Conservation (phyloP, 129 eudicot genomes). For the Flaveria trinervia region DNA sequence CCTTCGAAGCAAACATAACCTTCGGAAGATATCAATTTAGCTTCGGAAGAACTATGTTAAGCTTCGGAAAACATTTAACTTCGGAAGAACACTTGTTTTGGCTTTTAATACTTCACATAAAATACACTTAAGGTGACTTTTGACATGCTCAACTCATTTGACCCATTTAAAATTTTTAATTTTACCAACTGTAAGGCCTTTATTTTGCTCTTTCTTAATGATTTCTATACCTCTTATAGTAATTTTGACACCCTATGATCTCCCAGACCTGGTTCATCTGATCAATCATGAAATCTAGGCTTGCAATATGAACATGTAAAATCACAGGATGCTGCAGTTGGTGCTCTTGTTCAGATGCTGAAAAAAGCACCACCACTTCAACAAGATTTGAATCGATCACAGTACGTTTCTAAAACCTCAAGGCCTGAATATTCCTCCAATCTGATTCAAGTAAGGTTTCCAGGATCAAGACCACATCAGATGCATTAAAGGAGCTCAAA, state of each 20-base stretch:
- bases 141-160: not conserved
- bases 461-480: constrained; percentile 60
- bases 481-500: constrained; percentile 87
- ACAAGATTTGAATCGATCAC: constrained; percentile 46
- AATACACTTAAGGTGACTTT: not conserved
- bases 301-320: constrained; percentile 45
- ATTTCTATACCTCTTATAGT: not conserved
- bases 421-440: constrained; percentile 30
- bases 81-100: too few species aligned
- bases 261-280: constrained; percentile 66
- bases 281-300: constrained; percentile 43
- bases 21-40: too few species aligned
- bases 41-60: too few species aligned
- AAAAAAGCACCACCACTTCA: constrained; percentile 85
- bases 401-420: constrained; percentile 28
- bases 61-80: too few species aligned
- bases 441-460: constrained; percentile 34
- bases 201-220: not conserved
- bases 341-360: constrained; percentile 79
- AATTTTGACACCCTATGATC: constrained; percentile 15
- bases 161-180: not conserved
- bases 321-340: constrained; percentile 86
- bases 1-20: too few species aligned
- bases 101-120: too few species aligned
- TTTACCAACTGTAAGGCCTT: not conserved